Conservation (phyloP, 1,284 basidiomycete genomes). For the Cryptococcus sp. region DNA sequence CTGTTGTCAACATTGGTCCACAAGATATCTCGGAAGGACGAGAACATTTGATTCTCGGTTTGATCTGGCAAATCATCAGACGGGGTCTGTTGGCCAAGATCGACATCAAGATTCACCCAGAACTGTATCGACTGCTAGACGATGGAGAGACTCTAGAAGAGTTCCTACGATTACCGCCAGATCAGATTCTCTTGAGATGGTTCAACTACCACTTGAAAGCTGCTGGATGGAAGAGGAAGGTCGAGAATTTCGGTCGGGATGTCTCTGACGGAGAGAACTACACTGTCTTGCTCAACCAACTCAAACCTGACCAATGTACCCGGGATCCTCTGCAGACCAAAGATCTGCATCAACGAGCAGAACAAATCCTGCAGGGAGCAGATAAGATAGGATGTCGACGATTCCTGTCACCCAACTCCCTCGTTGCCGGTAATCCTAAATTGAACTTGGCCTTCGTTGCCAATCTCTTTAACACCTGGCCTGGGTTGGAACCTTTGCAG, state of each 20-base stretch:
- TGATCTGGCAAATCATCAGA: conserved; percentile 98
- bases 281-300: conserved; percentile 88
- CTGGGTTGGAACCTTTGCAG: conserved; percentile 85
- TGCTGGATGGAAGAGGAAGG: conserved; percentile 82
- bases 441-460: conserved; percentile 98
- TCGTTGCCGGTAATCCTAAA: conserved; percentile 93
- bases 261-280: conserved; percentile 96
- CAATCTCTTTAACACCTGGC: conserved; percentile 97
- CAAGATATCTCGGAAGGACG: conserved; percentile 87
- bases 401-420: conserved; percentile 86
- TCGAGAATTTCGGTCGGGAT: conserved; percentile 96
- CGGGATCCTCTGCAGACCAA: conserved; percentile 80
- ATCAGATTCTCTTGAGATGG: conserved; percentile 95
- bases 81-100: conserved; percentile 89
- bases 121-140: conserved; percentile 90
- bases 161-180: conserved; percentile 85
- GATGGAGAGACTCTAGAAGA: conserved; percentile 97
- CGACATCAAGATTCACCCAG: conserved; percentile 96
- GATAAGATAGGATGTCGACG: conserved; percentile 91
- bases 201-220: conserved; percentile 98
- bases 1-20: conserved; percentile 96
- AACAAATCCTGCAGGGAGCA: conserved; percentile 88
- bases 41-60: conserved; percentile 95
- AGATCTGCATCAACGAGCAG: conserved; percentile 78
- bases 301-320: conserved; percentile 91